A percentile compares a stretch with the other conserved stretches of the same genome.
Conservation (phyloP, 2,329 filamentous ascomycete species). For the Penicillium expansum region DNA sequence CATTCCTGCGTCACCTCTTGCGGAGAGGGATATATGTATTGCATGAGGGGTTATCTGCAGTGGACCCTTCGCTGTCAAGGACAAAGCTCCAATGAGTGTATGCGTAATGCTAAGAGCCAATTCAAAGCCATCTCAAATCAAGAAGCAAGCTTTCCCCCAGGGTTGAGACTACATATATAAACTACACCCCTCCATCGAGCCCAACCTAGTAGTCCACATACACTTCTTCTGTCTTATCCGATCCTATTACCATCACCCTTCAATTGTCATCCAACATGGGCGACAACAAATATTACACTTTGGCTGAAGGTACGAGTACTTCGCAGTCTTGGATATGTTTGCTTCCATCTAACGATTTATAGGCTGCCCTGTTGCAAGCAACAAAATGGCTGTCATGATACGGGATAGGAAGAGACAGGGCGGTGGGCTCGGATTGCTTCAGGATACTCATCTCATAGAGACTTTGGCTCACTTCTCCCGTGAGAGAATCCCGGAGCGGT, state of each 20-base stretch:
- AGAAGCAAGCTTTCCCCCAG: not conserved
- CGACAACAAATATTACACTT: constrained; percentile 10
- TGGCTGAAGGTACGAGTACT: constrained; percentile 8
- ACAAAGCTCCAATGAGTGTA: not conserved
- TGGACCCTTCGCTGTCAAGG: not conserved
- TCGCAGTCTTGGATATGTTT: not conserved
- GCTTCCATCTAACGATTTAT: not conserved
- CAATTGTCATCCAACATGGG: not conserved
- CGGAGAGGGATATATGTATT: not conserved
- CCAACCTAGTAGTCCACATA: not conserved
- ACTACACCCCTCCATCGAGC: not conserved
- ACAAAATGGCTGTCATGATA: constrained; percentile 15
- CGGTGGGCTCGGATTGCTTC: constrained; percentile 46
- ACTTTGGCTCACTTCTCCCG: constrained; percentile 59
- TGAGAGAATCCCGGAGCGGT: constrained; percentile 59
- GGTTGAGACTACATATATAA: not conserved
- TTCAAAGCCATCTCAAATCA: not conserved
- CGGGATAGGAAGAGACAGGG: constrained; percentile 15
- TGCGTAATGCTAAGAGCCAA: not conserved
- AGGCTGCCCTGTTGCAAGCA: constrained; percentile 23
- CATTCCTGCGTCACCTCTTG: not conserved
- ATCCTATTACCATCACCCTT: not conserved
- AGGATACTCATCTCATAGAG: constrained; percentile 60
- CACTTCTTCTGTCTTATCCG: not conserved
- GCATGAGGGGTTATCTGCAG: not conserved